These are phyloP conservation scores for Dactylonectria estremocensis DNA, from an alignment of 2,329 filamentous ascomycete species.

Conservation along the genomic window DNA sequence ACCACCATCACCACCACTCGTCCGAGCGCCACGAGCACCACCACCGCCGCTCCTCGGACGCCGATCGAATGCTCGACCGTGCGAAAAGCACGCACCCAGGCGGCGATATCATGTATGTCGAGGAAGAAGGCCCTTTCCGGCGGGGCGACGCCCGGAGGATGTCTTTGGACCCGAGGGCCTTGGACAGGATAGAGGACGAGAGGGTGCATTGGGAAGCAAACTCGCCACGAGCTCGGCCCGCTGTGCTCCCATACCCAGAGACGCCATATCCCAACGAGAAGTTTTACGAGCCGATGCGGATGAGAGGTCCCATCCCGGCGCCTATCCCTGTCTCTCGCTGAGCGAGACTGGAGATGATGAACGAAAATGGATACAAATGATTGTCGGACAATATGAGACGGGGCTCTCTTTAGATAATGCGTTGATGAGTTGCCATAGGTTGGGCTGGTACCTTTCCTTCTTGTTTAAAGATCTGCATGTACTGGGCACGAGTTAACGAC, in stretches of 20 bases:
- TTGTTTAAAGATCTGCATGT: slow-evolving; percentile 20
- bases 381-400: neutral
- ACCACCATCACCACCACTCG: slow-evolving; percentile 24
- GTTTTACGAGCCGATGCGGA: slow-evolving; percentile 39
- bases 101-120: slow-evolving; percentile 39
- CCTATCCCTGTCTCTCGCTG: slow-evolving; percentile 31
- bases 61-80: slow-evolving; percentile 34
- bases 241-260: slow-evolving; percentile 40
- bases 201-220: slow-evolving; percentile 21
- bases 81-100: slow-evolving; percentile 23
- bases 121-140: slow-evolving; percentile 35
- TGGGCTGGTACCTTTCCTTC: slow-evolving; percentile 24
- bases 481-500: neutral
- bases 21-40: slow-evolving; percentile 28
- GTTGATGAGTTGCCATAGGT: neutral
- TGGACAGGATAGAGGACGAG: slow-evolving; percentile 34
- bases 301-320: slow-evolving; percentile 33
- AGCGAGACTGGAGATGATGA: slow-evolving; percentile 22
- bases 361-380: neutral
- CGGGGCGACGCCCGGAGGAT: slow-evolving; percentile 29
- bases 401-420: neutral
- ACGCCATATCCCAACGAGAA: slow-evolving; percentile 38
- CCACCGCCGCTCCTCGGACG: slow-evolving; percentile 30
- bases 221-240: slow-evolving; percentile 10
- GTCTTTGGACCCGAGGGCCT: slow-evolving; percentile 32